Conservation (phyloP, 345 rosid species). For the Salix koriyanagi region DNA sequence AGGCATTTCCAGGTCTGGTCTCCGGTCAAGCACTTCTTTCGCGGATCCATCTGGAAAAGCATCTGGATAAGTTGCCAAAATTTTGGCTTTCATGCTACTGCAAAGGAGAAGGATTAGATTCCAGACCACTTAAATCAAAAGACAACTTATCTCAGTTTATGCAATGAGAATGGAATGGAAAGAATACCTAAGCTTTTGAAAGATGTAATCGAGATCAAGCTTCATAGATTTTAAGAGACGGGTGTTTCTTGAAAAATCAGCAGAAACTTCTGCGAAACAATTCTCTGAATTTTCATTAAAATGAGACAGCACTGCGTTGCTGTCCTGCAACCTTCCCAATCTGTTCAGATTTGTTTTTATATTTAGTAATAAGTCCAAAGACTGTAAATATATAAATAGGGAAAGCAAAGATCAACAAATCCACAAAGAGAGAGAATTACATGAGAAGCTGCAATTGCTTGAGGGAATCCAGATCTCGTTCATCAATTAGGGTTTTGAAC, state of each 20-base stretch:
- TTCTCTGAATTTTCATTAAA: conserved; percentile 83
- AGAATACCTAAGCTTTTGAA: conserved; percentile 75
- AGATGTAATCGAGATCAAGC: conserved; percentile 82
- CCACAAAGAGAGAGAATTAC: conserved; percentile 33
- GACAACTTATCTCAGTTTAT: neutral
- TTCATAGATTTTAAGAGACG: conserved; percentile 73
- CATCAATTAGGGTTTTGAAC: conserved; percentile 66
- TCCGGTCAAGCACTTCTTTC: conserved; percentile 57
- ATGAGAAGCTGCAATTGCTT: conserved; percentile 73
- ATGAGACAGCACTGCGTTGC: conserved; percentile 84
- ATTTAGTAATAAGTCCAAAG: neutral
- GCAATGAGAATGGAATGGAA: neutral
- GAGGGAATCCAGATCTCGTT: conserved; percentile 53
- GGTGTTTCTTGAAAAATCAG: conserved; percentile 62
- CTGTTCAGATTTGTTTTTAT: conserved; percentile 29
- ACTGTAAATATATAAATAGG: neutral
- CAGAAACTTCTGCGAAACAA: conserved; percentile 67
- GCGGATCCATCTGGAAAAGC: conserved; percentile 76
- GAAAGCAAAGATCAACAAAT: neutral
- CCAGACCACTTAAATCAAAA: neutral
- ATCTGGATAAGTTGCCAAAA: conserved; percentile 76
- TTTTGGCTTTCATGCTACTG: conserved; percentile 72
- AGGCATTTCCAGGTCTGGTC: conserved; percentile 78
- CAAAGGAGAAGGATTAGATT: conserved; percentile 2
- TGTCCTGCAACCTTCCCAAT: conserved; percentile 93